phyloP scores from a whole-genome alignment of 805 yeast genomes.

The Kuraishia capsulata region DNA sequence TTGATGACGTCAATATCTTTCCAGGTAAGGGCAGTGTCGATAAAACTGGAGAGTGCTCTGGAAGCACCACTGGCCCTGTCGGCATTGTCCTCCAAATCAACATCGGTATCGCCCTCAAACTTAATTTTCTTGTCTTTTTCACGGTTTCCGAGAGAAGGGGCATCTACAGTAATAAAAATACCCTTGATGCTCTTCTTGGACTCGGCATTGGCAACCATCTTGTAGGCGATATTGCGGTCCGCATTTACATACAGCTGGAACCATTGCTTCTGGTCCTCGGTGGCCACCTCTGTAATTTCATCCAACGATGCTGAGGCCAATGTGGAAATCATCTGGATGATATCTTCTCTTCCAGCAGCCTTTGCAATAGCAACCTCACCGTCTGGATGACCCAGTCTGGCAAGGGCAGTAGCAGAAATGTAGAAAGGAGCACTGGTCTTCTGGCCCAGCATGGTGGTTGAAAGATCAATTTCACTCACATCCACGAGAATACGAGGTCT shows the following conservation, averaged over 20 bases:
- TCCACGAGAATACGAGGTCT: conserved; percentile 78
- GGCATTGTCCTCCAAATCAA: conserved; percentile 32
- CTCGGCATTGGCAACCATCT: conserved; percentile 65
- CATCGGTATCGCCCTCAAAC: conserved; percentile 39
- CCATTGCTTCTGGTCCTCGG: conserved; percentile 73
- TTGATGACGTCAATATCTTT: conserved; percentile 50
- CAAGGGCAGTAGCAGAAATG: conserved; percentile 86
- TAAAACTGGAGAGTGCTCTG: conserved; percentile 76
- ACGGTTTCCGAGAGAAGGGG: conserved; percentile 85
- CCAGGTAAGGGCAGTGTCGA: conserved; percentile 64
- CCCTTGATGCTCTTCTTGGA: conserved; percentile 62
- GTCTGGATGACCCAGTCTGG: conserved; percentile 85
- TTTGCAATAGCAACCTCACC: conserved; percentile 84
- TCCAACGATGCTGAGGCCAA: conserved; percentile 83
- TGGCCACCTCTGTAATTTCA: conserved; percentile 68
- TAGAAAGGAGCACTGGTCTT: conserved; percentile 72
- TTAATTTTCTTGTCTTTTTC: conserved; percentile 80
- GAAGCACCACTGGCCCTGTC: conserved; percentile 80
- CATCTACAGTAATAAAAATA: conserved; percentile 83
- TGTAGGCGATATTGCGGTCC: conserved; percentile 56
- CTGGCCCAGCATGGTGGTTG: conserved; percentile 71
- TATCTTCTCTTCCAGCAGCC: conserved; percentile 64
- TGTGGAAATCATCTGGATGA: conserved; percentile 89
- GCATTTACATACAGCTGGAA: conserved; percentile 78
- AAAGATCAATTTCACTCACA: conserved; percentile 61